Base-by-base conservation (phyloP, 2,329 filamentous ascomycete species). In the Tolypocladium album region DNA sequence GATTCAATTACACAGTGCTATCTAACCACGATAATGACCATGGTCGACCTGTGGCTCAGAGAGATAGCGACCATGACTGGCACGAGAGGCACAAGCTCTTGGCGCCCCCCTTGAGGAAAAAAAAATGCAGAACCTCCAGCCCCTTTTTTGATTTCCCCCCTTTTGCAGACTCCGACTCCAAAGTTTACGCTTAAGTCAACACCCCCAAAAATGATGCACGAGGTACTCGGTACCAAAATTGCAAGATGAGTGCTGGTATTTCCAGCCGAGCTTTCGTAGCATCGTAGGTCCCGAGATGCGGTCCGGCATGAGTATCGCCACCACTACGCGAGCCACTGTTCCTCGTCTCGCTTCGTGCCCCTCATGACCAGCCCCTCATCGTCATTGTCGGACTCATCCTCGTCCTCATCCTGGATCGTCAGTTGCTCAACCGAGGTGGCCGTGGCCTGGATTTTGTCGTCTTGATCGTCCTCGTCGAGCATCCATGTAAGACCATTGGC, bases 401-500 rank as follows among this genome's bases (percentile, higher is more conserved):
- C 75, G 2, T 76, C 75, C 42, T 69, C 71, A 22, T 77, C 76
- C 22, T 77, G 71, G 53, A 80, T 77, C 45, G 65, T 71, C 50
- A 76, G 62, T 59, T 75, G 73, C 59, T 75, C 73, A 27, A 76
- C 73, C 27, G 68, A 71, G 71, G 64, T 71, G 43, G 70, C 67
- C 34, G 72, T 68, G 63, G 64, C 67, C 63, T 69, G 70, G 61
- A 70, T 62, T 58, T 71, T 73, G n/a, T 75, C 73, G 22, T 73
- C 70, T n/a, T 70, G 69, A 20, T 78, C 78, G 45, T 79, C 79
- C 13, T 81, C 80, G 5, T 82, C 80, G 52, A 82, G 70, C 93
- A 97, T 97, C 94, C 94, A 99, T 20, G 88, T 90, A 69, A 94
- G 77, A 6, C 93, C 93, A 71, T 97, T 97, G 39, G 92, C 91